Percentiles rank a stretch among this genome's conserved stretches.
phyloP scores from a whole-genome alignment of 2,329 filamentous ascomycete species.

The Fusarium miscanthi region DNA sequence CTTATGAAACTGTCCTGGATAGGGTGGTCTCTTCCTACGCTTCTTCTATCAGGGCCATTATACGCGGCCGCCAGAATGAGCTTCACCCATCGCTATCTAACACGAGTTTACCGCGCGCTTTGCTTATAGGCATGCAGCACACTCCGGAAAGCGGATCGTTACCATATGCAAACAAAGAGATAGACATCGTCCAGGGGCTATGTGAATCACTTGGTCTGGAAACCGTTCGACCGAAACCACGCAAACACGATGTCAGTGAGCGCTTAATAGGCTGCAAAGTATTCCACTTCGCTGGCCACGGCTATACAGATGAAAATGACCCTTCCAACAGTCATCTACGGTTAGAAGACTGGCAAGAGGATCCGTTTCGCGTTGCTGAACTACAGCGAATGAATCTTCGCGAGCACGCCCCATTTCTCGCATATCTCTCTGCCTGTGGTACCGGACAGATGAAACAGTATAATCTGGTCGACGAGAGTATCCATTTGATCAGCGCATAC shows the following conservation, averaged over 20 bases:
- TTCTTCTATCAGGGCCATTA: background rate
- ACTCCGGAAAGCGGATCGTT: background rate
- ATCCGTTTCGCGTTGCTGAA: rapidly evolving
- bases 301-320: rapidly evolving
- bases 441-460: background rate
- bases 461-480: rapidly evolving
- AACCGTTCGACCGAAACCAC: rapidly evolving
- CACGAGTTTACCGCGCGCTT: rapidly evolving
- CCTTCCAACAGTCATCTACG: background rate
- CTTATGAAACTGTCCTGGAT: background rate
- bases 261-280: rapidly evolving
- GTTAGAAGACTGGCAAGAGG: rapidly evolving
- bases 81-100: background rate
- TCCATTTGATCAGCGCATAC: background rate
- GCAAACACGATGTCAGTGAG: background rate
- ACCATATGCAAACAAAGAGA: rapidly evolving
- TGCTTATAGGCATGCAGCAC: background rate
- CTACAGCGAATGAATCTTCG: rapidly evolving
- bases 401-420: rapidly evolving
- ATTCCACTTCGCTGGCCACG: background rate
- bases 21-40: background rate
- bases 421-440: background rate
- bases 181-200: rapidly evolving
- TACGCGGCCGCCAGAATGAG: rapidly evolving
- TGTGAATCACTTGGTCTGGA: rapidly evolving